Evolutionary conservation across 2,329 filamentous ascomycete genomes (phyloP).

Genomic region (Dissoconium aciculare): DNA sequence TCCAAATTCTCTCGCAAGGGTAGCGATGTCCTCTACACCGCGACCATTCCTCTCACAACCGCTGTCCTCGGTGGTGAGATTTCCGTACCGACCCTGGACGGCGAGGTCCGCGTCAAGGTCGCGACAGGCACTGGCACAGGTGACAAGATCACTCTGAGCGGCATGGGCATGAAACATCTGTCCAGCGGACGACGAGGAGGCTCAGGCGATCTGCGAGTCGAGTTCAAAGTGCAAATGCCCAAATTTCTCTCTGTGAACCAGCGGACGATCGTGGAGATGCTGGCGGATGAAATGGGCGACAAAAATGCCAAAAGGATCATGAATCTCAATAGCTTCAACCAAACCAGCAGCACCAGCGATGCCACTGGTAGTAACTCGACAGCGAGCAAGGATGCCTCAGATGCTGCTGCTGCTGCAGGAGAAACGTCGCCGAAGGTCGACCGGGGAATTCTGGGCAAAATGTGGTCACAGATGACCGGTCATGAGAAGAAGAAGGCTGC

Average conservation of each 20-base stretch:
- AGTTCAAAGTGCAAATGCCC: slow-evolving; percentile 90
- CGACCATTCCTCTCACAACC: slow-evolving; percentile 80
- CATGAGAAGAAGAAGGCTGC: slow-evolving; percentile 19
- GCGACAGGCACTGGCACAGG: slow-evolving; percentile 83
- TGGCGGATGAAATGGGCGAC: slow-evolving; percentile 91
- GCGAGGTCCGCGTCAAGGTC: slow-evolving; percentile 79
- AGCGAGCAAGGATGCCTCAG: no score
- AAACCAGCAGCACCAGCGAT: slow-evolving; percentile 6
- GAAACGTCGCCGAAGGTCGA: slow-evolving; percentile 44
- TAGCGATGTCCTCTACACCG: slow-evolving; percentile 84
- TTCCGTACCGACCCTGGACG: slow-evolving; percentile 76
- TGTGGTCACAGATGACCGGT: slow-evolving; percentile 87
- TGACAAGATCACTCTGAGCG: slow-evolving; percentile 73
- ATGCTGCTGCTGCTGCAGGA: slow-evolving; percentile 1
- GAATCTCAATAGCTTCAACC: slow-evolving; percentile 44
- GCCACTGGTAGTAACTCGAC: no score
- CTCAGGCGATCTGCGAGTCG: slow-evolving; percentile 73
- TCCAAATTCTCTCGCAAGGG: slow-evolving; percentile 77
- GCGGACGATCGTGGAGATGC: slow-evolving; percentile 82
- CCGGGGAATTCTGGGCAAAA: slow-evolving; percentile 67
- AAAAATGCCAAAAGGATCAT: slow-evolving; percentile 84
- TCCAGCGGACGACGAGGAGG: slow-evolving; percentile 44
- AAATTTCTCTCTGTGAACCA: slow-evolving; percentile 88
- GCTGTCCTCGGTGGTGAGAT: slow-evolving; percentile 85
- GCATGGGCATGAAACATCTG: slow-evolving; percentile 89